Conservation (phyloP, 2,329 filamentous ascomycete genomes). For the Colletotrichum caudatum region DNA sequence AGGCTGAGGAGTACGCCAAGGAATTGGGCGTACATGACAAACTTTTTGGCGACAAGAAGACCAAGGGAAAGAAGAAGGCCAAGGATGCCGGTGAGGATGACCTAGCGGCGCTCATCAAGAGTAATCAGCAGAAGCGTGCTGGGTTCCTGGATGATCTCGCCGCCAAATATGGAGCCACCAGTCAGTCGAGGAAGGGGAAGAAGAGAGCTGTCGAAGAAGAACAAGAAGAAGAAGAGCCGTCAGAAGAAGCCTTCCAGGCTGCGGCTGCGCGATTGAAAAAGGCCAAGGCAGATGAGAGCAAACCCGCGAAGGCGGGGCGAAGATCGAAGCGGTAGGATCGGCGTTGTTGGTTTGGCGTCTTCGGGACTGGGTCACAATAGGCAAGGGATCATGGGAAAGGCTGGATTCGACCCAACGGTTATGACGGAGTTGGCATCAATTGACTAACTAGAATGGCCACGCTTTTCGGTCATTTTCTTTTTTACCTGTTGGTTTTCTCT, state of each 20-base stretch:
- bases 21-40: constrained; percentile 81
- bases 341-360: constrained; percentile 27
- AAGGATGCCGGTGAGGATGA: constrained; percentile 61
- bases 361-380: constrained; percentile 5
- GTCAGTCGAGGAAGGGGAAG: constrained; percentile 63
- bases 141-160: constrained; percentile 80
- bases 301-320: constrained; percentile 20
- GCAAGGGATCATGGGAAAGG: constrained; percentile 21
- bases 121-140: constrained; percentile 73
- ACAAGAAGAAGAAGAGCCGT: constrained; percentile 63
- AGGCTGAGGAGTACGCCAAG: constrained; percentile 81
- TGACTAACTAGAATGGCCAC: background rate
- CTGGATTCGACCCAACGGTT: constrained; percentile 10
- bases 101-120: constrained; percentile 80
- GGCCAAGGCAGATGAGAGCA: constrained; percentile 45
- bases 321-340: constrained; percentile 25
- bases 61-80: constrained; percentile 52
- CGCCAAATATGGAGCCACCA: constrained; percentile 75
- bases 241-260: constrained; percentile 71
- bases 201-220: constrained; percentile 67
- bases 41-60: constrained; percentile 66
- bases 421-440: background rate
- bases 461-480: background rate
- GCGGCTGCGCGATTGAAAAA: constrained; percentile 64
- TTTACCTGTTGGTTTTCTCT: background rate